Conservation (phyloP, 2,329 filamentous ascomycete species). For the Anthostomella pinea region DNA sequence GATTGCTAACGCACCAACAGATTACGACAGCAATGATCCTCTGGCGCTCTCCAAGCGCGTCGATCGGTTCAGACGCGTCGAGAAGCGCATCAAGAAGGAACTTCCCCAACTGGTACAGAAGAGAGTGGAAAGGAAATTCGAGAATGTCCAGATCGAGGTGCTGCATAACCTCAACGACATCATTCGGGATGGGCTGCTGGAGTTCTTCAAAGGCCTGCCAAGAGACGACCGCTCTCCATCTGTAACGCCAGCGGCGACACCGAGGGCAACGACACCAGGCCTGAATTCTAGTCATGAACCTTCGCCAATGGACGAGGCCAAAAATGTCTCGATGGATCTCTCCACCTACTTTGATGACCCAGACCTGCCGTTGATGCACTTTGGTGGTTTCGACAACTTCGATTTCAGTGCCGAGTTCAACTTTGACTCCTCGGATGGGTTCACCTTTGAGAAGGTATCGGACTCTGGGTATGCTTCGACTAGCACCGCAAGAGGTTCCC, state of each 20-base stretch:
- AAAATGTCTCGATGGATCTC: slow-evolving; percentile 15
- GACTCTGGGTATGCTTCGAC: slow-evolving; percentile 31
- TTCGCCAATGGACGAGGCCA: slow-evolving; percentile 1
- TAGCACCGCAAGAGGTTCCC: slow-evolving; percentile 14
- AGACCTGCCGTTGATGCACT: slow-evolving; percentile 1
- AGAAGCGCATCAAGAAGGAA: slow-evolving; percentile 26
- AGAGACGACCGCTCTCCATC: slow-evolving; percentile 20
- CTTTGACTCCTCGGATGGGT: slow-evolving; percentile 9
- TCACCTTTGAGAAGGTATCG: slow-evolving; percentile 19
- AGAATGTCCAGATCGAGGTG: slow-evolving; percentile 24
- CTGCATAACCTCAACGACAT: slow-evolving; percentile 25
- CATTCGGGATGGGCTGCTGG: slow-evolving; percentile 22
- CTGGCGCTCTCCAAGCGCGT: slow-evolving; percentile 14
- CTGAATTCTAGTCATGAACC: slow-evolving; percentile 6
- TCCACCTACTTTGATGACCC: slow-evolving; percentile 17
- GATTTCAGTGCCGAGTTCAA: slow-evolving; percentile 15
- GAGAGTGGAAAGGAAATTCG: slow-evolving; percentile 27
- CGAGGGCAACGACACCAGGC: slow-evolving; percentile 17
- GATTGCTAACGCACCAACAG: slow-evolving; percentile 18
- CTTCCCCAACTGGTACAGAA: slow-evolving; percentile 26
- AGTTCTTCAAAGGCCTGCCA: slow-evolving; percentile 24
- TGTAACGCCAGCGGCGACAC: slow-evolving; percentile 19
- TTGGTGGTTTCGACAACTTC: slow-evolving; percentile 3
- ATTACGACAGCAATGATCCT: slow-evolving; percentile 24
- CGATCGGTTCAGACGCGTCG: slow-evolving; percentile 22